Base-by-base conservation (phyloP, 1,139 yeast species). In the Arxiozyma telluris region DNA sequence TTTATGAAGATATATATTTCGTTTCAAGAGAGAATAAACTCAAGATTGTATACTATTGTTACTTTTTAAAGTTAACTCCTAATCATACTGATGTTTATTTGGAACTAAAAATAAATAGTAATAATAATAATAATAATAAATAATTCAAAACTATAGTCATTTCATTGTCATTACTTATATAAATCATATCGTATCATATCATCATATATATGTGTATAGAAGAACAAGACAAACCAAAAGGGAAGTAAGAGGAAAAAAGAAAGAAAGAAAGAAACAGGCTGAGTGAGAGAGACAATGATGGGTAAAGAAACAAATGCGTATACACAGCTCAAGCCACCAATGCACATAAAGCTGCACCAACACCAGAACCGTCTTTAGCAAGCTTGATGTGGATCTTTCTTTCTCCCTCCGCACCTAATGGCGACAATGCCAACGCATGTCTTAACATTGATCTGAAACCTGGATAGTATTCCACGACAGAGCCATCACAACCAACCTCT, bases 331-430 rank as follows among this genome's bases (percentile, higher is more conserved):
- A 65, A n/a, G 71, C 71, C 6, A 65, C 66, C 27, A 68, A 55
- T 21, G 98, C 97, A 73, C 96, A 87, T 58, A 91, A 76, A 1
- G 98, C 98, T 51, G 97, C 97, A 61, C 98, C 98, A 46, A 90
- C 96, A 59, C 96, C 96, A 55, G 94, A 84, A 51, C 98, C 98
- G 65, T 91, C 98, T 68, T 89, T 87, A 44, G 96, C 94, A 61
- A 90, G 83, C 58, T 82, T 84, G 59, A 93, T 73, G 59, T 81
- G 83, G 48, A 90, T 75, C 61, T 86, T 81, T 69, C 87, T 82
- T 61, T 79, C 80, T 59, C 84, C 84, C 45, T 87, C 86, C 49
- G 83, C 74, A 57, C 89, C 87, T 41, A 91, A 80, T 63, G 84
- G 82, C 50, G 89, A 82, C 60, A 79, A 66, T 1, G 82, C 75